These are phyloP conservation scores for Penicillium sp. DNA, from an alignment of 2,329 filamentous ascomycete species.

Conservation along the genomic window DNA sequence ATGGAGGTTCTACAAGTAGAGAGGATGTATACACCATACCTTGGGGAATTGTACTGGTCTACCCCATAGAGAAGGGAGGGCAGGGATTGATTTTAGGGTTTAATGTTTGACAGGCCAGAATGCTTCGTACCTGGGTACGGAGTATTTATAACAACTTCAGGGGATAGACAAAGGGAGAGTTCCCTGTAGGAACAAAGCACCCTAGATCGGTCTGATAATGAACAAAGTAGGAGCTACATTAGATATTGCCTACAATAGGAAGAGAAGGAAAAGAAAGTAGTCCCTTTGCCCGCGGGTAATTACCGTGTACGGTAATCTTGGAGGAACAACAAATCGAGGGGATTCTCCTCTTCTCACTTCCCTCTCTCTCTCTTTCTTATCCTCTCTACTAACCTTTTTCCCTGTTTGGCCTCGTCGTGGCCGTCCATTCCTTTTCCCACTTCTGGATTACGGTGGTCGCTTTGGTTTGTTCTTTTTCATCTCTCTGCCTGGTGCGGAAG, in stretches of 20 bases:
- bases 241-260: background rate
- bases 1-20: background rate
- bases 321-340: background rate
- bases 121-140: background rate
- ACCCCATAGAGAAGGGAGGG: no score
- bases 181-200: background rate
- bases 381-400: slow-evolving; percentile 7
- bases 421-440: slow-evolving; percentile 25
- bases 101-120: background rate
- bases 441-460: slow-evolving; percentile 8
- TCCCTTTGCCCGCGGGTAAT: background rate
- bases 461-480: slow-evolving; percentile 2
- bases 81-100: background rate
- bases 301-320: background rate
- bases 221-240: background rate
- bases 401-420: slow-evolving; percentile 29
- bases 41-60: no score
- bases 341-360: slow-evolving; percentile 10
- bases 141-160: background rate
- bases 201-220: background rate
- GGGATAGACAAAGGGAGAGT: background rate
- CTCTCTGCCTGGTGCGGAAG: slow-evolving; percentile 30
- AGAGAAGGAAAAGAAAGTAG: background rate
- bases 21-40: background rate
- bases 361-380: slow-evolving; percentile 14